Conservation (phyloP, 2,329 filamentous ascomycete genomes). For the Scleromitrula shiraiana region DNA sequence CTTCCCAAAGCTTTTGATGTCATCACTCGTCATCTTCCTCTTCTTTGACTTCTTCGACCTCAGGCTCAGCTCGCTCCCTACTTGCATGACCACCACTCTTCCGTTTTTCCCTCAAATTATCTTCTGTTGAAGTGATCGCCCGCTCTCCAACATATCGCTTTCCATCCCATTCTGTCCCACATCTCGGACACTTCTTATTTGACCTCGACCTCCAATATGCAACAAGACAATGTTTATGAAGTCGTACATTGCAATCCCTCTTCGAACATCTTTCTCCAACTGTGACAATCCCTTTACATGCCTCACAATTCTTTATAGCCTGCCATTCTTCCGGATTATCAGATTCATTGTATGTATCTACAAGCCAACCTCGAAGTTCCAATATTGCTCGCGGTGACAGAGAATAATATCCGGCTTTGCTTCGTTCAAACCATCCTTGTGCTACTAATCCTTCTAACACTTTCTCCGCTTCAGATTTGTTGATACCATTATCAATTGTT, state of each 20-base stretch:
- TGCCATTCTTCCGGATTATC: slow-evolving; percentile 53
- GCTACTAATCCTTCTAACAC: slow-evolving; percentile 62
- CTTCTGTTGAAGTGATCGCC: slow-evolving; percentile 28
- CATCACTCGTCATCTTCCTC: slow-evolving; percentile 7
- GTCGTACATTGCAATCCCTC: slow-evolving; percentile 56
- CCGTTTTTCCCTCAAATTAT: slow-evolving; percentile 26
- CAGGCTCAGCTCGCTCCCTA: slow-evolving; percentile 11
- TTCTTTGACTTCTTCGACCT: slow-evolving; percentile 10
- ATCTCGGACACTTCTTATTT: slow-evolving; percentile 56
- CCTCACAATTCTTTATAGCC: slow-evolving; percentile 78
- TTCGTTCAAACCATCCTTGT: slow-evolving; percentile 81
- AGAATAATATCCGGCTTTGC: slow-evolving; percentile 61
- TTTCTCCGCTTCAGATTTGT: slow-evolving; percentile 67
- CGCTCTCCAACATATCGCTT: slow-evolving; percentile 29
- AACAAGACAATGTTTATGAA: slow-evolving; percentile 71
- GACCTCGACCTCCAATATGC: slow-evolving; percentile 58
- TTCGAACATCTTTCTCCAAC: slow-evolving; percentile 69
- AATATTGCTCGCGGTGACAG: slow-evolving; percentile 71
- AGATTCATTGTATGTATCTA: slow-evolving; percentile 83
- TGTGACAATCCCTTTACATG: slow-evolving; percentile 85
- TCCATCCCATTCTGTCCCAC: slow-evolving; percentile 41
- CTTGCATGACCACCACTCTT: slow-evolving; percentile 19
- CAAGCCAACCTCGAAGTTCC: slow-evolving; percentile 76
- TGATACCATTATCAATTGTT: slow-evolving; percentile 50
- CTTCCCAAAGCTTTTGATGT: too few species aligned